Evolutionary conservation across 306 rosid genomes (phyloP), one percentile per base, ranked within the genome.

Genomic region (Comarum palustre): DNA sequence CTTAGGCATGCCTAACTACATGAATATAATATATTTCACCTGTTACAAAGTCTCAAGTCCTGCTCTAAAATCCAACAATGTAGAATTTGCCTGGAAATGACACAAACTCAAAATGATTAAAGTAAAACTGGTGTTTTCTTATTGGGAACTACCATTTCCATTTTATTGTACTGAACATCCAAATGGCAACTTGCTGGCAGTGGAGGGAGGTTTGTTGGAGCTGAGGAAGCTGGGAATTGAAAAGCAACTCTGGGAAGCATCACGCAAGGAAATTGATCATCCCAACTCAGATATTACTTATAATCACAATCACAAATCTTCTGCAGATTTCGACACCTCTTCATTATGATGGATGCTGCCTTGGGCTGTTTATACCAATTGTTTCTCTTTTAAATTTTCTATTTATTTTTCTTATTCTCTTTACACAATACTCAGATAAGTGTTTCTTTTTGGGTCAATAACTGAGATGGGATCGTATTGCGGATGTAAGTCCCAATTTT

Each of bases 221-320:
- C 83, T 91, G 83, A 84, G 97, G 84, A 95, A 91, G 87, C 87
- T 95, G 70, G 97, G 96, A 47, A 84, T 91, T 79, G 99, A 95
- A 84, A 92, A 86, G 65, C 93, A 86, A 69, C 96, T 95, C 32
- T 95, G 99, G 99, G 99, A 95, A 86, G 96, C 99, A 76, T 95
- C 96, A 38, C 85, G 99, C 29, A 91, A 86, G 72, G 97, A 87
- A 84, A 90, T 90, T 31, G 97, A 91, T 68, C 96, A 86, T 68
- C 83, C 81, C 63, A 69, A 75, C 27, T 68, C 82, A 24, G 81
- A 66, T 75, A 80, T 66, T 77, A 86, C 27, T 17, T 61, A 32
- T 34, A 32, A 17, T 17, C 67, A 61, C 45, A 69, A 86, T 84
- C 84, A 86, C 80, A 88, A 86, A 77, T 68, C 83, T 65, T 68